A percentile compares a stretch with the other conserved stretches of the same genome.
These are phyloP conservation scores for Aspergillus quadrilineatus DNA, from an alignment of 2,329 filamentous ascomycete genomes.

Conservation along the genomic window DNA sequence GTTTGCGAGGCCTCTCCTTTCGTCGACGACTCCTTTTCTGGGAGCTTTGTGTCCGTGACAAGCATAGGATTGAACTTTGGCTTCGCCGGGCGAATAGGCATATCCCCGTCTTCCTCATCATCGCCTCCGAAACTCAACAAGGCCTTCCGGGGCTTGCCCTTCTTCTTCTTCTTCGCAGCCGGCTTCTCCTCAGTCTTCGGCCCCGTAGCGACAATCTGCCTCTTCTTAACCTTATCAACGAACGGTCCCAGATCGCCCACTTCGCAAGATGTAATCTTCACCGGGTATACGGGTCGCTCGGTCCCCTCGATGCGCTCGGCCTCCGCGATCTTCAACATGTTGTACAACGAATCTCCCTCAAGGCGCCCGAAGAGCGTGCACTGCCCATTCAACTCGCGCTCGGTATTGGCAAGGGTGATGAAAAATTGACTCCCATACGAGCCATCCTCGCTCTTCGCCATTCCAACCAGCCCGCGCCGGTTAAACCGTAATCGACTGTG, in stretches of 20 bases:
- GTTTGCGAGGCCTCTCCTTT: conserved; percentile 16
- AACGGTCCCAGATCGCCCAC: conserved; percentile 47
- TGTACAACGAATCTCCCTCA: conserved; percentile 93
- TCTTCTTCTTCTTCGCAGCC: conserved; percentile 43
- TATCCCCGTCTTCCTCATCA: conserved; percentile 39
- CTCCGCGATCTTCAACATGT: conserved; percentile 89
- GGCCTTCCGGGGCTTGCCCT: conserved; percentile 40
- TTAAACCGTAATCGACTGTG: conserved; percentile 93
- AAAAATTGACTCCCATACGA: conserved; percentile 98
- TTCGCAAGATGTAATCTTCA: conserved; percentile 62
- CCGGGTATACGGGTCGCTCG: conserved; percentile 82
- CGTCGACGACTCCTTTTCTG: conserved; percentile 14
- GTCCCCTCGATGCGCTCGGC: conserved; percentile 74
- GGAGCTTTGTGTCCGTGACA: conserved; percentile 36
- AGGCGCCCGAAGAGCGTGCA: conserved; percentile 94
- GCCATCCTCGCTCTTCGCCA: conserved; percentile 74
- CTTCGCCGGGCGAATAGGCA: conserved; percentile 41
- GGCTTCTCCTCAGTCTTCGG: conserved; percentile 28
- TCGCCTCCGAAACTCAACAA: conserved; percentile 50
- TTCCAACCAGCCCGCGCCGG: conserved; percentile 82
- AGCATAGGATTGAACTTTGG: conserved; percentile 51
- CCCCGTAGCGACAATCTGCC: conserved; percentile 36
- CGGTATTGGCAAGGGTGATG: conserved; percentile 76
- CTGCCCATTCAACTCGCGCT: conserved; percentile 80
- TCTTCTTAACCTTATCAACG: conserved; percentile 46